These are phyloP conservation scores for Monosporascus sp. DNA, from an alignment of 2,329 filamentous ascomycete species.

Conservation along the genomic window DNA sequence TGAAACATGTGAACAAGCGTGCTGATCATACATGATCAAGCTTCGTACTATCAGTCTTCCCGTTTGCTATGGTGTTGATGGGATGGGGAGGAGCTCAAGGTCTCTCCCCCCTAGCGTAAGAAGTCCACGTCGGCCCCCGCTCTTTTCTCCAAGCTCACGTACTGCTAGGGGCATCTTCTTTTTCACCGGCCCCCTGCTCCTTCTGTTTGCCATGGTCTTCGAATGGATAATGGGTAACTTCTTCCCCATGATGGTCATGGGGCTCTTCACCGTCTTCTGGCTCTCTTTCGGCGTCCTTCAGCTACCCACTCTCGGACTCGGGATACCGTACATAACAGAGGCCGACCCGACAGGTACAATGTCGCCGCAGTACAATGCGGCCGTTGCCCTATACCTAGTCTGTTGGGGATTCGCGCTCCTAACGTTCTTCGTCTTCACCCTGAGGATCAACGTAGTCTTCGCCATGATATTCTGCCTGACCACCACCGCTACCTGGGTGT, in stretches of 20 bases:
- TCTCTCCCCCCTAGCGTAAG: conserved; percentile 28
- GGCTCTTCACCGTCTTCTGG: conserved; percentile 4
- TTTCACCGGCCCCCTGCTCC: conserved; percentile 15
- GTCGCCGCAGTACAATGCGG: conserved; percentile 3
- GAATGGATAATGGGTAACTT: conserved; percentile 5
- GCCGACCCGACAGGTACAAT: neutral
- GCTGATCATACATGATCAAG: conserved; percentile 13
- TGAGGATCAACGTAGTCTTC: conserved; percentile 2
- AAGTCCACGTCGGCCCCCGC: conserved; percentile 3
- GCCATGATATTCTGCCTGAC: conserved; percentile 1
- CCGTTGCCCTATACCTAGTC: conserved; percentile 1
- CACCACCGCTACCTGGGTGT: conserved; percentile 1
- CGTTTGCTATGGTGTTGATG: conserved; percentile 32
- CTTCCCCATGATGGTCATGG: conserved; percentile 4
- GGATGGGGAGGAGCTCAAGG: conserved; percentile 32
- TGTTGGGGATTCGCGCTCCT: conserved; percentile 3
- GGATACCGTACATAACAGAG: neutral
- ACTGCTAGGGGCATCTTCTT: conserved; percentile 31
- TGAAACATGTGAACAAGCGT: neutral
- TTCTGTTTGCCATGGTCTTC: conserved; percentile 2
- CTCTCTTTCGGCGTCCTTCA: conserved; percentile 2
- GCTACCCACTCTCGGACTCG: neutral
- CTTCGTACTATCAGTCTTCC: conserved; percentile 33
- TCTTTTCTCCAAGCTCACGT: neutral
- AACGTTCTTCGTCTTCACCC: conserved; percentile 5